These are phyloP conservation scores for Camelina hispida DNA, from an alignment of 345 rosid genomes.

Conservation along the genomic window DNA sequence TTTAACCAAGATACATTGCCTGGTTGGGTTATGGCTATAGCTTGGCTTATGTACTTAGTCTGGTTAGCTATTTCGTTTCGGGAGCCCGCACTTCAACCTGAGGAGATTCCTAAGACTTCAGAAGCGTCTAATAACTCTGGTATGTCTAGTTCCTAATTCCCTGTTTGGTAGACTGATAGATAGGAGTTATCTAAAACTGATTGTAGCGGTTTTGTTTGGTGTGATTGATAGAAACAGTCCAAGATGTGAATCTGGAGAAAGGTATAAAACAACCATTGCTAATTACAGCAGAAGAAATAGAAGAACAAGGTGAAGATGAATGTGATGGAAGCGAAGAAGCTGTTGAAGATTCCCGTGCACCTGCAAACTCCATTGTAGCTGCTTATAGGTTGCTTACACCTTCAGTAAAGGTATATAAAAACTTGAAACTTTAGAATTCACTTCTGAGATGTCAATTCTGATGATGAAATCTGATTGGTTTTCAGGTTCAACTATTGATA, in stretches of 20 bases:
- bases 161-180: background rate
- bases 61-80: conserved; percentile 81
- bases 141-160: conserved; percentile 16
- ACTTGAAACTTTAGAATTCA: background rate
- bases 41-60: conserved; percentile 83
- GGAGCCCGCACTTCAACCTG: conserved; percentile 63
- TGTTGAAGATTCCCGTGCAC: conserved; percentile 53
- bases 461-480: background rate
- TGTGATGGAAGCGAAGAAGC: conserved; percentile 70
- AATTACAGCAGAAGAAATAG: conserved; percentile 55
- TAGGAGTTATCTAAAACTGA: conserved; percentile 9
- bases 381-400: conserved; percentile 93
- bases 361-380: conserved; percentile 69
- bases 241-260: conserved; percentile 64
- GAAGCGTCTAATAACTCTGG: conserved; percentile 52
- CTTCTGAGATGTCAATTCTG: background rate
- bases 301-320: conserved; percentile 63
- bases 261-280: conserved; percentile 79
- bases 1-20: conserved; percentile 86
- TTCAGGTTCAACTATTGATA: conserved; percentile 90
- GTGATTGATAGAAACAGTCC: conserved; percentile 53
- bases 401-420: conserved; percentile 71
- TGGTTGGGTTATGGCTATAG: conserved; percentile 96
- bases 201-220: background rate
- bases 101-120: conserved; percentile 45